Conservation (phyloP, 345 rosid genomes). For the Murraya paniculata region DNA sequence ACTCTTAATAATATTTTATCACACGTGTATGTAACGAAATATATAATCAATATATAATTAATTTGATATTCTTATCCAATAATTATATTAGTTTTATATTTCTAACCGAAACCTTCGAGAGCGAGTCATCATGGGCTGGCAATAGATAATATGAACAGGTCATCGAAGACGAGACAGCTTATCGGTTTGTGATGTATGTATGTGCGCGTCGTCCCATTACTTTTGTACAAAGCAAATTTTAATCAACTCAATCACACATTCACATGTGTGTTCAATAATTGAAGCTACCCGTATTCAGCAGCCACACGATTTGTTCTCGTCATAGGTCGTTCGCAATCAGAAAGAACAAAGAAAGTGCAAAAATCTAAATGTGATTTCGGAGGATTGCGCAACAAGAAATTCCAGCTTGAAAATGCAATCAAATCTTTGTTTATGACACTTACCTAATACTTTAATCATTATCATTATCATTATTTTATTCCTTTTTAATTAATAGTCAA, state of each 20-base stretch:
- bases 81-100: too few relatives aligned
- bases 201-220: not conserved
- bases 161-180: not conserved
- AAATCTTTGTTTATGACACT: not conserved
- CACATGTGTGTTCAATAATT: not conserved
- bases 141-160: too few relatives aligned
- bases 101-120: not conserved
- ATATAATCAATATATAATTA: too few relatives aligned
- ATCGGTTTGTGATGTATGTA: not conserved
- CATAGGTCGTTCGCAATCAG: not conserved
- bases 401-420: not conserved
- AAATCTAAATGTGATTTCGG: not conserved
- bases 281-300: not conserved
- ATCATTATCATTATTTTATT: too few relatives aligned
- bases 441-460: not conserved
- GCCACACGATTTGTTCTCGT: not conserved
- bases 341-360: not conserved
- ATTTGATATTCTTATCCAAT: too few relatives aligned
- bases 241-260: not conserved
- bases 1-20: too few relatives aligned
- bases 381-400: not conserved
- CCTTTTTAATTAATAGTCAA: too few relatives aligned
- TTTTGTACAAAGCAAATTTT: not conserved
- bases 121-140: not conserved
- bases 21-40: too few relatives aligned